These are phyloP conservation scores for Pythium aquatile DNA, from an alignment of 352 stramenopile genomes.

Conservation along the genomic window DNA sequence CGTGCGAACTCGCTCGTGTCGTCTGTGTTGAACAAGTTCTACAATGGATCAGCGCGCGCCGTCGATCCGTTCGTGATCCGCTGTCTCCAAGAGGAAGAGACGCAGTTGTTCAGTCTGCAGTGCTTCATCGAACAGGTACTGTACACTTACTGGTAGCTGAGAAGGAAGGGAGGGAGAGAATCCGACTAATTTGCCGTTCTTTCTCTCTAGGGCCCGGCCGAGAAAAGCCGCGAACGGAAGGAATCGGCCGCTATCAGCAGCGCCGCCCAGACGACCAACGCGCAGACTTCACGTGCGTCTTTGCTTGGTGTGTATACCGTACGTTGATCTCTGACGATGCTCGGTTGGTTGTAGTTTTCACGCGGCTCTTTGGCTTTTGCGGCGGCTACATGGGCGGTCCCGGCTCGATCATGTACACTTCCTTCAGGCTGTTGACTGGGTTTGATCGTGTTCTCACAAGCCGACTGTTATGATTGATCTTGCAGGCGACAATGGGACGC, in stretches of 20 bases:
- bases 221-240: conserved; percentile 47
- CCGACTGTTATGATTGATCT: not conserved
- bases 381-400: conserved; percentile 43
- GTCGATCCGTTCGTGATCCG: conserved; percentile 70
- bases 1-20: conserved; percentile 52
- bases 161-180: not conserved
- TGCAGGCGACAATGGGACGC: conserved; percentile 63
- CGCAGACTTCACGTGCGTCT: conserved; percentile 17
- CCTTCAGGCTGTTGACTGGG: not conserved
- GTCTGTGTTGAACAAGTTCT: conserved; percentile 69
- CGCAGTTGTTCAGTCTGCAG: conserved; percentile 61
- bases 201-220: conserved; percentile 40
- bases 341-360: conserved; percentile 23
- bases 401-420: conserved; percentile 57
- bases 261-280: conserved; percentile 11
- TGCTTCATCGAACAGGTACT: conserved; percentile 71
- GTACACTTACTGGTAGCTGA: too few relatives aligned
- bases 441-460: not conserved
- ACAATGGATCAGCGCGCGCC: conserved; percentile 63
- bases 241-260: conserved; percentile 31
- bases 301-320: not conserved
- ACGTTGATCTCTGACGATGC: not conserved
- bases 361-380: conserved; percentile 46
- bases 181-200: not conserved
- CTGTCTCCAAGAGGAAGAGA: conserved; percentile 49